Evolutionary conservation across 805 yeast species (phyloP), one percentile per base, ranked within the genome.

Genomic region (Komagataella kurtzmanii): DNA sequence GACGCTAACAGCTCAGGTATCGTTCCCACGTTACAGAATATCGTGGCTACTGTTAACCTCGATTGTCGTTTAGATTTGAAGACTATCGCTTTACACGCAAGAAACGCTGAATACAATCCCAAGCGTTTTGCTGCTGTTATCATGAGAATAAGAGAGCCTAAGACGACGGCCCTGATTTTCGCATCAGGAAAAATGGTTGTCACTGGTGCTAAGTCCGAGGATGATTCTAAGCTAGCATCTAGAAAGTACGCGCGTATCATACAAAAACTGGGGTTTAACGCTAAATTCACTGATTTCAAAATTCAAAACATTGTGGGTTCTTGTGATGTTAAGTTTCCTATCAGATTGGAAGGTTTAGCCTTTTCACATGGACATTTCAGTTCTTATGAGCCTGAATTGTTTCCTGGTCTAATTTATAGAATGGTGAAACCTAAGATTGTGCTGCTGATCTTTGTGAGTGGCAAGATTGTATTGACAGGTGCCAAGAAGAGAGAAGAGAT

Each of bases 101-200:
- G 99, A 78, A 93, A 93, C 69, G 99, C 99, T 43, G 99, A 93
- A 67, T 93, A 93, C 71, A 93, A 93, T 62, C 99, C 99, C 50
- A 88, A 86, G 63, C 95, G 99, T 74, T 93, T 93, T 73, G 99
- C 99, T 12, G 99, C 99, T 54, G 99, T 93, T 49, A 93, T 93
- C 60, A 93, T 93, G 99, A 87, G 99, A 76, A 93, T 93, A 60
- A 81, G 99, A 69, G 99, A 93, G 67, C 99, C 99, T 17, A 93
- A 93, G 68, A 93, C 99, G 1, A 93, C 99, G 2, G 98, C 99
- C 0, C 75, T 93, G 59, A 93, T 93, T 58, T 93, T 93, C 68
- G 99, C 99, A 1, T 89, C 97, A 2, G 99, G 99, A 62, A 93
- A 93, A 69, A 93, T 93, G 99, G 99, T 93, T 59, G 99, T 93